Evolutionary conservation across 306 rosid genomes (phyloP).

Genomic region (Vigna trinervia): DNA sequence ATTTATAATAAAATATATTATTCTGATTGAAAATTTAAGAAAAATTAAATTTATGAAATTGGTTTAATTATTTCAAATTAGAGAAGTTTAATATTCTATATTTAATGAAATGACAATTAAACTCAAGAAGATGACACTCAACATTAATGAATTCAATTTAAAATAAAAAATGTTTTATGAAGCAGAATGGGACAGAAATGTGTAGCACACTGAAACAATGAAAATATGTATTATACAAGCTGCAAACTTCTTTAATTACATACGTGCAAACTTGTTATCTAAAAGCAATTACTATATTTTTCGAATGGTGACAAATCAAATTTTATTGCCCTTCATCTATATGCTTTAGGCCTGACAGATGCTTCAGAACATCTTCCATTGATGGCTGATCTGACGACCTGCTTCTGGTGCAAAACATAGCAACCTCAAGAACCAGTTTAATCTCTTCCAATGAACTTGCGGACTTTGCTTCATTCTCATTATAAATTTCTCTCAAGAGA

Average conservation of each 20-base stretch:
- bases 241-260: constrained; percentile 52
- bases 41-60: no score
- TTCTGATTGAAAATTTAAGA: no score
- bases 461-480: constrained; percentile 62
- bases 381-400: constrained; percentile 70
- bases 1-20: no score
- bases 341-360: constrained; percentile 62
- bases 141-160: constrained; percentile 3
- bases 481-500: constrained; percentile 65
- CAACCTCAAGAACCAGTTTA: constrained; percentile 68
- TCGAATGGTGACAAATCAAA: constrained; percentile 39
- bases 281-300: constrained; percentile 44
- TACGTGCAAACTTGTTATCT: constrained; percentile 47
- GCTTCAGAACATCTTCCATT: constrained; percentile 74
- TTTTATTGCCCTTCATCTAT: constrained; percentile 47
- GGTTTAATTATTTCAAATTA: no score
- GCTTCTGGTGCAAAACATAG: constrained; percentile 75
- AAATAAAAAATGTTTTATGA: constrained; percentile 2
- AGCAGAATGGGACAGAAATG: constrained; percentile 25
- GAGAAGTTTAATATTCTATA: no score
- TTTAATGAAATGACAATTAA: no score
- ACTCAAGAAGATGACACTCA: neutral
- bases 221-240: constrained; percentile 46
- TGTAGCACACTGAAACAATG: constrained; percentile 42
- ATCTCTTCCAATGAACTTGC: constrained; percentile 59